Evolutionary conservation across 371 early-diverging fungal genomes (phyloP).

Genomic region (Dichotomocladium elegans): DNA sequence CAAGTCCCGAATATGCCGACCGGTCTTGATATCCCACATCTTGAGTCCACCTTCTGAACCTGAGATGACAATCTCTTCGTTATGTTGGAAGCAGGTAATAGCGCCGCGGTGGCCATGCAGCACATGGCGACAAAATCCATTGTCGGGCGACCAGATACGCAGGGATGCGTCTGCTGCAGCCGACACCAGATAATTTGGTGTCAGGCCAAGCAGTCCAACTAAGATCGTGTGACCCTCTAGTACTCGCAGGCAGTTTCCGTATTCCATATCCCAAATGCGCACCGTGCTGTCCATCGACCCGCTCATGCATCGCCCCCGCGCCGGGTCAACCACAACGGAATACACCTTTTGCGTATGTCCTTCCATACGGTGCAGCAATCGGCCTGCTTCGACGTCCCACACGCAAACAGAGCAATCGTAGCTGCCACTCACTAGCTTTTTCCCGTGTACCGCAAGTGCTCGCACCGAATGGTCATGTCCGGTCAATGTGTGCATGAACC

Average conservation of each 20-base stretch:
- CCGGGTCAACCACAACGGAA: slow-evolving; percentile 81
- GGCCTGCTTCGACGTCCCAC: slow-evolving; percentile 85
- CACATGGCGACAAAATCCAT: slow-evolving; percentile 64
- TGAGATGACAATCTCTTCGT: slow-evolving; percentile 82
- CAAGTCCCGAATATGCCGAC: slow-evolving; percentile 73
- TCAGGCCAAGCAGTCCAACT: slow-evolving; percentile 88
- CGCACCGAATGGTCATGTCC: slow-evolving; percentile 95
- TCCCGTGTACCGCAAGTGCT: slow-evolving; percentile 88
- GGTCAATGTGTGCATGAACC: slow-evolving; percentile 65
- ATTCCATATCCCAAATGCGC: slow-evolving; percentile 92
- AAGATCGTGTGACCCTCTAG: slow-evolving; percentile 84
- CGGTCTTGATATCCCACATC: slow-evolving; percentile 89
- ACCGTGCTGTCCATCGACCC: slow-evolving; percentile 97
- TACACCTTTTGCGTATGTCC: slow-evolving; percentile 95
- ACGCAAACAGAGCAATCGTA: slow-evolving; percentile 94
- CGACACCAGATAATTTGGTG: slow-evolving; percentile 81
- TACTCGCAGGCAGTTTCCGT: slow-evolving; percentile 74
- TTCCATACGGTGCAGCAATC: slow-evolving; percentile 59
- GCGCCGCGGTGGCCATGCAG: slow-evolving; percentile 77
- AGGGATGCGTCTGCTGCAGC: slow-evolving; percentile 95
- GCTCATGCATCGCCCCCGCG: slow-evolving; percentile 80
- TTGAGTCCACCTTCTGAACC: slow-evolving; percentile 91
- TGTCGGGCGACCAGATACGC: slow-evolving; percentile 89
- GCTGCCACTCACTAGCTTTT: slow-evolving; percentile 88
- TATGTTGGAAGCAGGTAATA: slow-evolving; percentile 94